phyloP scores from a whole-genome alignment of 371 early-diverging fungal species.

The Haplosporangium sp. region DNA sequence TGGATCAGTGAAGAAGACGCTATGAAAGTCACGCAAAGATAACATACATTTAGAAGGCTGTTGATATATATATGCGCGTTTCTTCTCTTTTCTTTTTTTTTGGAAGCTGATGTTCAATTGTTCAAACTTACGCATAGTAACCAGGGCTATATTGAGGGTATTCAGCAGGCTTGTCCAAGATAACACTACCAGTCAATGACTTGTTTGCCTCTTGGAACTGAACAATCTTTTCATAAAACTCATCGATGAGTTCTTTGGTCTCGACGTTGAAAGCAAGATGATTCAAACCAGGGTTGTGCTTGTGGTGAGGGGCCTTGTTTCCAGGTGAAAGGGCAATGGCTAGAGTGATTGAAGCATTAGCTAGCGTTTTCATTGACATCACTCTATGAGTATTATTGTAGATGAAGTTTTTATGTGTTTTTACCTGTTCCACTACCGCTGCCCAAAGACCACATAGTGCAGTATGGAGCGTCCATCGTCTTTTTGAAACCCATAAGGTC shows the following conservation, averaged over 20 bases:
- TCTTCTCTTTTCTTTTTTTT: too few species aligned
- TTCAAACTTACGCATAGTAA: conserved; percentile 45
- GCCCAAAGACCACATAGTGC: conserved; percentile 17
- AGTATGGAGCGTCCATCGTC: conserved; percentile 26
- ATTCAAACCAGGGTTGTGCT: conserved; percentile 42
- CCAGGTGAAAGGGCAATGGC: conserved; percentile 36
- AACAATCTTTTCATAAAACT: conserved; percentile 29
- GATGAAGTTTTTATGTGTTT: neutral
- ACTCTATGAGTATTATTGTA: neutral
- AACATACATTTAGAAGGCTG: too few species aligned
- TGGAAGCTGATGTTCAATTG: neutral
- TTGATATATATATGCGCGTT: too few species aligned
- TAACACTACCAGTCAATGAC: conserved; percentile 9
- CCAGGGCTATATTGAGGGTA: conserved; percentile 47
- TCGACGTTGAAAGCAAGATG: conserved; percentile 38
- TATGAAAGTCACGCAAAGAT: neutral
- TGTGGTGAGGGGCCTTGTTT: conserved; percentile 31
- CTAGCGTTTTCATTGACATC: neutral
- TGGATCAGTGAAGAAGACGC: conserved; percentile 52
- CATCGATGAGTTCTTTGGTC: conserved; percentile 28
- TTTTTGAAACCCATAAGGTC: conserved; percentile 41
- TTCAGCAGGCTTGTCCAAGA: conserved; percentile 40
- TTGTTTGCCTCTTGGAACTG: conserved; percentile 35
- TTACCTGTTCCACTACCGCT: too few species aligned
- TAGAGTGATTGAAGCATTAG: neutral